phyloP scores from a whole-genome alignment of 176 grass and related monocot genomes.

The Oryza rufipogon region DNA sequence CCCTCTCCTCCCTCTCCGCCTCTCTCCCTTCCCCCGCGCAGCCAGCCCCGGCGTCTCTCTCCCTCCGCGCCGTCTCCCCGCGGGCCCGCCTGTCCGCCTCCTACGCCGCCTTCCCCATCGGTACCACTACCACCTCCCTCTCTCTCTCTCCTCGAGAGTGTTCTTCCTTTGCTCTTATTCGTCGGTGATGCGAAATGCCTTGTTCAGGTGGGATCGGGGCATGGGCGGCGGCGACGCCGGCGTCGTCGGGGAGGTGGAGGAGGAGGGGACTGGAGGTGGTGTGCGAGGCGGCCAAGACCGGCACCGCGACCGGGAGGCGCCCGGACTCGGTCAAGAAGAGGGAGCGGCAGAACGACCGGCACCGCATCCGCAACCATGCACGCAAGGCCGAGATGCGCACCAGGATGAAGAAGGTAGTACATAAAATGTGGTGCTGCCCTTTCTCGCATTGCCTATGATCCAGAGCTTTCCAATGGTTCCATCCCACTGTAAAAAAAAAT shows the following conservation, averaged over 20 bases:
- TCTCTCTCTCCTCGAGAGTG: not conserved
- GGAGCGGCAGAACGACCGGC: conserved; percentile 68
- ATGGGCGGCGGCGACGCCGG: not conserved
- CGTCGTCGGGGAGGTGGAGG: conserved; percentile 27
- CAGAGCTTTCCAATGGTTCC: not conserved
- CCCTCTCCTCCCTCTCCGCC: conserved; percentile 47
- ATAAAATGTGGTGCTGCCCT: not conserved
- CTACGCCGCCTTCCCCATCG: conserved; percentile 31
- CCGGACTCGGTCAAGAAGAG: conserved; percentile 69
- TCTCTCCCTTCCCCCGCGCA: conserved; percentile 35
- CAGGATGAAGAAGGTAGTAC: conserved; percentile 70
- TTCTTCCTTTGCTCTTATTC: not conserved
- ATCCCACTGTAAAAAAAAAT: not conserved
- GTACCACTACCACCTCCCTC: conserved; percentile 33
- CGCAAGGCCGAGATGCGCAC: conserved; percentile 83
- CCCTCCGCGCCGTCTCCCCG: conserved; percentile 23
- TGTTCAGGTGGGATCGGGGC: conserved; percentile 30
- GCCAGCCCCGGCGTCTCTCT: conserved; percentile 21
- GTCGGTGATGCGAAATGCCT: not conserved
- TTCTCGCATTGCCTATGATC: not conserved
- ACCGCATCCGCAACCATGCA: conserved; percentile 64
- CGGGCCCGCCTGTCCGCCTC: conserved; percentile 37
- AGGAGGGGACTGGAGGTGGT: conserved; percentile 53
- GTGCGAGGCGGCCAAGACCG: conserved; percentile 56
- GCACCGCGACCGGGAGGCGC: conserved; percentile 24